phyloP scores from a whole-genome alignment of 2,329 filamentous ascomycete species.

The Sporothrix sp. region DNA sequence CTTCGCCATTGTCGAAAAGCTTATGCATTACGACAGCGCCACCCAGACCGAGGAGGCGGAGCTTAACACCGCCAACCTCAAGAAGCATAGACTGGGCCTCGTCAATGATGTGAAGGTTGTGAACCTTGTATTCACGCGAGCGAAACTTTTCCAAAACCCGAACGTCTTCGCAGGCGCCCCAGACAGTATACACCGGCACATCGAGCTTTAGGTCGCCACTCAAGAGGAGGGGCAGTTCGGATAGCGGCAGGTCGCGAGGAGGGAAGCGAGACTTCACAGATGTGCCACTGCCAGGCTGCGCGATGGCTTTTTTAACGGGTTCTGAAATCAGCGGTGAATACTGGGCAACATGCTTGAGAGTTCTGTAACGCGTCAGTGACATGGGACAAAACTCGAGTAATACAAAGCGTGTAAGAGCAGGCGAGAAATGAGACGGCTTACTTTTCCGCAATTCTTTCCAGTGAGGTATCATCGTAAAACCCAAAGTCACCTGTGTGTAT shows the following conservation, averaged over 20 bases:
- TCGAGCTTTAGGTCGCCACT: conserved; percentile 84
- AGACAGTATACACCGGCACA: conserved; percentile 95
- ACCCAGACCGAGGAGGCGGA: conserved; percentile 84
- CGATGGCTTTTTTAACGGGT: conserved; percentile 57
- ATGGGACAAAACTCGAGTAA: too few relatives aligned
- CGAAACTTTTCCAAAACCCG: conserved; percentile 95
- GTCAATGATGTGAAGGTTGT: conserved; percentile 96
- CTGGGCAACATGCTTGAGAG: conserved; percentile 94
- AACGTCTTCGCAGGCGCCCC: conserved; percentile 98
- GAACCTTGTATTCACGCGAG: conserved; percentile 94
- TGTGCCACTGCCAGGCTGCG: conserved; percentile 51
- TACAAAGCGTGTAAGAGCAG: too few relatives aligned
- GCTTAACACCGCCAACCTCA: conserved; percentile 90
- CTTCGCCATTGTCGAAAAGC: conserved; percentile 96
- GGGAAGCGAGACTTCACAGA: conserved; percentile 80
- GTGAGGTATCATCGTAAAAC: conserved; percentile 92
- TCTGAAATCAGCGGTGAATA: conserved; percentile 93
- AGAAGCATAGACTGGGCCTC: conserved; percentile 93
- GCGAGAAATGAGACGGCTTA: too few relatives aligned
- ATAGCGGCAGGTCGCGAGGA: conserved; percentile 75
- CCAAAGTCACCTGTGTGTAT: conserved; percentile 98
- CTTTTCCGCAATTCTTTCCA: conserved; percentile 98
- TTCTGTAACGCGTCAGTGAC: conserved; percentile 44
- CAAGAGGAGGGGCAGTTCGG: conserved; percentile 82
- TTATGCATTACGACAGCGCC: conserved; percentile 99